Evolutionary conservation across 352 stramenopile genomes (phyloP).

Genomic region (Saprolegnia parasitica): DNA sequence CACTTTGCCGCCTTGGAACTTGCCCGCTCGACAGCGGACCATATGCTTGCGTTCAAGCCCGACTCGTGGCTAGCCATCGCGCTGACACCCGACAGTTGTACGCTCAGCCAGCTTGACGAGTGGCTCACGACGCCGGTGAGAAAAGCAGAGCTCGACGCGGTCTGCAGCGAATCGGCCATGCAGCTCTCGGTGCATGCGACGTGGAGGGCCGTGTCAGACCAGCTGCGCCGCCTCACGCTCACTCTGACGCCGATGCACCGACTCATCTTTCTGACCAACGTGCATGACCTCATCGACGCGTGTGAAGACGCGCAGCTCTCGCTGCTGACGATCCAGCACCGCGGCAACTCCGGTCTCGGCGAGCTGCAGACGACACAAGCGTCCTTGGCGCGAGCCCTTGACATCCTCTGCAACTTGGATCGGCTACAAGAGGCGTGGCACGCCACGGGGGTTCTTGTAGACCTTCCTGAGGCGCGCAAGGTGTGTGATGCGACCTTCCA

Average conservation of each 20-base stretch:
- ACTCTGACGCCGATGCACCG: neutral
- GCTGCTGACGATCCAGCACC: conserved; percentile 12
- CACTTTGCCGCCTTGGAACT: neutral
- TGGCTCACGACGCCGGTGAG: neutral
- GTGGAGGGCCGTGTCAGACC: neutral
- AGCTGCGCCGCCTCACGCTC: neutral
- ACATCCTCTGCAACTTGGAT: neutral
- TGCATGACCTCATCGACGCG: neutral
- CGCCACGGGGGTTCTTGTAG: neutral
- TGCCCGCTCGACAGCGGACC: neutral
- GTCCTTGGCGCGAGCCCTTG: neutral
- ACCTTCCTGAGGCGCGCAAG: conserved; percentile 1
- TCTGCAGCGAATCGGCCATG: neutral
- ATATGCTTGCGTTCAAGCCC: neutral
- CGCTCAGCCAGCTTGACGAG: neutral
- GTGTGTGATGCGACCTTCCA: neutral
- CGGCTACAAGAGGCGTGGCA: neutral
- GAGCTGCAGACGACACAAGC: conserved; percentile 2
- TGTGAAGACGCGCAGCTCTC: neutral
- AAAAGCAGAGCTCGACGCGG: neutral
- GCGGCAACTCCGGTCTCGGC: neutral
- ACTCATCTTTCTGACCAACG: neutral
- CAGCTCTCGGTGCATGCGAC: neutral
- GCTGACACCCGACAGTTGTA: neutral
- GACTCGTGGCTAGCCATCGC: neutral